Percentiles rank a stretch among this genome's conserved stretches.
Conservation (phyloP, 441 rosid species). For the Euphorbia schlechtendalii region DNA sequence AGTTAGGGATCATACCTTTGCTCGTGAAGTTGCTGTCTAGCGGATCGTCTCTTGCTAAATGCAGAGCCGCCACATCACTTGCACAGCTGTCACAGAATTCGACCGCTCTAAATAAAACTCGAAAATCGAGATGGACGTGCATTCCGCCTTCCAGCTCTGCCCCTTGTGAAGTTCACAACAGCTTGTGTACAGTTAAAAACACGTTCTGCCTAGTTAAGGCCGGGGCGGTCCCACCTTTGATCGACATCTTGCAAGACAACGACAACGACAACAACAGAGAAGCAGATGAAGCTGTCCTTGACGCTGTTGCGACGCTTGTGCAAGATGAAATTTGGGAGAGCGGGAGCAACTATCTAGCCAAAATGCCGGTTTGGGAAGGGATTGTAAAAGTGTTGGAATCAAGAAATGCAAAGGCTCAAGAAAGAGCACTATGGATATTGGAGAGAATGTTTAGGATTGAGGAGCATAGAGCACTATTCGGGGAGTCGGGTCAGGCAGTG, state of each 20-base stretch:
- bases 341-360: constrained; percentile 45
- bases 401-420: constrained; percentile 40
- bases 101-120: constrained; percentile 32
- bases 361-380: constrained; percentile 30
- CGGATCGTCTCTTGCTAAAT: constrained; percentile 36
- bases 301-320: constrained; percentile 45
- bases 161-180: constrained; percentile 51
- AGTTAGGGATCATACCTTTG: constrained; percentile 44
- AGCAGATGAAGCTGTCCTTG: constrained; percentile 49
- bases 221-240: constrained; percentile 39
- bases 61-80: constrained; percentile 48
- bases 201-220: constrained; percentile 64
- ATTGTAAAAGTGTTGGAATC: constrained; percentile 37
- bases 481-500: constrained; percentile 46
- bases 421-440: constrained; percentile 51
- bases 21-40: constrained; percentile 50
- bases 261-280: no score
- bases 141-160: constrained; percentile 34
- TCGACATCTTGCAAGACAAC: constrained; percentile 37
- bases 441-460: constrained; percentile 46
- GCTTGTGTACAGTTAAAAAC: constrained; percentile 38
- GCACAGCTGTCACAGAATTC: constrained; percentile 61
- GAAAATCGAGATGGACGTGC: constrained; percentile 42
- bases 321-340: constrained; percentile 52
- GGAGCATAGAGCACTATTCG: constrained; percentile 33